Evolutionary conservation across 768 basidiomycete species (phyloP), one percentile per base, ranked within the genome.

Genomic region (Lepiota brunneoincarnata): DNA sequence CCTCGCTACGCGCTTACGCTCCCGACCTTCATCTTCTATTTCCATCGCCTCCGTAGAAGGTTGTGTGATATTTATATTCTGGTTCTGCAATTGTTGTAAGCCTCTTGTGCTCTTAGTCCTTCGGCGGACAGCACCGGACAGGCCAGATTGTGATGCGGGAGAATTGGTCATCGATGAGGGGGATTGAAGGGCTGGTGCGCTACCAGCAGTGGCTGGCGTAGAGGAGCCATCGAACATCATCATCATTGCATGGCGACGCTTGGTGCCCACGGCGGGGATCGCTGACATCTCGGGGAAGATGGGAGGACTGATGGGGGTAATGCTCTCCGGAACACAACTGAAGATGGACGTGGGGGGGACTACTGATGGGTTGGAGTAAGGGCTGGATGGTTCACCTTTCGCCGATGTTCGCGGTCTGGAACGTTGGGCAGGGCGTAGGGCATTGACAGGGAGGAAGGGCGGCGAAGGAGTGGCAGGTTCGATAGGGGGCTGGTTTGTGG

Each of bases 161-260:
- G 57, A 57, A 48, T 35, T 55, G 48, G 20, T 57, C 45, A 20
- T 59, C 48, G 37, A 61, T 52, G 62, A 37, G 60, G 58, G 49
- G 42, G 64, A 42, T 34, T 69, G 70, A 15, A 73, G 64, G 12
- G 75, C 68, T 4, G 78, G 67, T 1, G 75, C 60, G 35, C 67
- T 63, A n/a, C 72, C 63, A 11, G 70, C 64, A 14, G 75, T 68
- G 20, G 74, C 62, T 0, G 75, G 59, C 11, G 78, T 58, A 2
- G 77, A 61, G 14, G 74, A 61, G 0, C 84, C 72, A 59, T 89
- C 87, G 2, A 87, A 76, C 77, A 86, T 81, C 79, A 88, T 83
- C 84, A 90, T 88, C 62, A 87, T 78, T 0, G 87, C 86, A 60
- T 91, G 87, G 31, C 89, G 79, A 6, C 90, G 82, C 68, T 91